phyloP scores from a whole-genome alignment of 192 early-diverging fungal genomes.

The Podila epigama region DNA sequence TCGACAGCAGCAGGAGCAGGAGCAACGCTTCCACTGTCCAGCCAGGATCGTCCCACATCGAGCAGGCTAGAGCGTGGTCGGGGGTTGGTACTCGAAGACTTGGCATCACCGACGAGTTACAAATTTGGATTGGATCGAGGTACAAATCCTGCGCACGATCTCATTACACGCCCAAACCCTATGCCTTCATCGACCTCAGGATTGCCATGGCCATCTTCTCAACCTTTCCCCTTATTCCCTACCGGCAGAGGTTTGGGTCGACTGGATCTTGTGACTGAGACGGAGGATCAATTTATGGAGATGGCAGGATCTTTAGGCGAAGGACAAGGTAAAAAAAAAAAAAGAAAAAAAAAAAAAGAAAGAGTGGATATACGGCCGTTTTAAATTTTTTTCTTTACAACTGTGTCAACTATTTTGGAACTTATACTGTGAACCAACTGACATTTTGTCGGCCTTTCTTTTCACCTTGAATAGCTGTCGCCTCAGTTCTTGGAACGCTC shows the following conservation, averaged over 20 bases:
- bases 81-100: constrained; percentile 21
- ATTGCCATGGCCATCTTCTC: not conserved
- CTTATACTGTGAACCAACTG: not conserved
- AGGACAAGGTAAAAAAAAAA: constrained; percentile 34
- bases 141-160: not conserved
- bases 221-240: not conserved
- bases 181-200: not conserved
- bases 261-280: constrained; percentile 1
- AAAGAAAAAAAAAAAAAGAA: too few species aligned
- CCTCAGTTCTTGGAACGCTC: constrained; percentile 20
- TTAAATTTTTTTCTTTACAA: not conserved
- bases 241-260: not conserved
- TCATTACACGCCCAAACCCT: not conserved
- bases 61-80: constrained; percentile 28
- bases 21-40: too few species aligned
- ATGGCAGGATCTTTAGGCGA: constrained; percentile 24
- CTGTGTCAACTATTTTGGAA: not conserved
- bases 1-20: not conserved
- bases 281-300: constrained; percentile 22
- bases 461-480: constrained; percentile 10
- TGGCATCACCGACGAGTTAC: constrained; percentile 14
- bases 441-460: not conserved
- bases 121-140: constrained; percentile 1
- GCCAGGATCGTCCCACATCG: not conserved
- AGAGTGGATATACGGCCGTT: too few species aligned